phyloP scores from a whole-genome alignment of 2,329 filamentous ascomycete species.

The Penicillium sp. region DNA sequence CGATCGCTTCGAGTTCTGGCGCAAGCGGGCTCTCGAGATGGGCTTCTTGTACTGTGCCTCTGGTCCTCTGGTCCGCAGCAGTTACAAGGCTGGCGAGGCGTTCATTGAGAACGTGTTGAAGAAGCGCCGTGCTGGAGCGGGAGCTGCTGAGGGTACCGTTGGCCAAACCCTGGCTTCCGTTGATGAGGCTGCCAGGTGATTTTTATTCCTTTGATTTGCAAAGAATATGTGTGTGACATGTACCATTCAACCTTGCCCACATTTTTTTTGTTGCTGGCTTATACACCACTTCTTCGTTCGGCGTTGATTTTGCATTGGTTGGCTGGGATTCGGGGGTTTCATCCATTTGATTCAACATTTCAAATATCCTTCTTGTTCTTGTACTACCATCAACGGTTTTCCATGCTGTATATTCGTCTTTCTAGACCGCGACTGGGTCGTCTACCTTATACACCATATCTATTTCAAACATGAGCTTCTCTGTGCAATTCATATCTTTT shows the following conservation, averaged over 20 bases:
- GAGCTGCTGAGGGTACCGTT: conserved; percentile 28
- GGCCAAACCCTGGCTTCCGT: conserved; percentile 26
- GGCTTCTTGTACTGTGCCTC: conserved; percentile 97
- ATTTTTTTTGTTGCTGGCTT: neutral
- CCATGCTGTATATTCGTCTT: conserved; percentile 9
- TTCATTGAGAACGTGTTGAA: conserved; percentile 98
- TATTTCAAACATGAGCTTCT: neutral
- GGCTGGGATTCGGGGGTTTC: conserved; percentile 11
- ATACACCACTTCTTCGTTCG: conserved; percentile 3
- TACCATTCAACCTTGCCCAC: neutral
- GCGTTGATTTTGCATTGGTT: conserved; percentile 24
- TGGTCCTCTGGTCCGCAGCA: conserved; percentile 88
- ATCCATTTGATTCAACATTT: conserved; percentile 15
- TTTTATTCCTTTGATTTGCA: conserved; percentile 1
- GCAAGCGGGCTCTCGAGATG: conserved; percentile 84
- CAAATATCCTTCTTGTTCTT: conserved; percentile 13
- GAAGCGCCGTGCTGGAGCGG: conserved; percentile 59
- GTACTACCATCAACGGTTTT: conserved; percentile 19
- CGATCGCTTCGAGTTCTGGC: conserved; percentile 88
- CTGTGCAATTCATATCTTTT: neutral
- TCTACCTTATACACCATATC: neutral
- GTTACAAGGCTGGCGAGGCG: conserved; percentile 96
- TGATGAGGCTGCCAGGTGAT: conserved; percentile 33
- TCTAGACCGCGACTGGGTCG: neutral
- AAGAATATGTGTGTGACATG: neutral